These are phyloP conservation scores for Metschnikowia proteae DNA, from an alignment of 805 yeast species.

Conservation along the genomic window DNA sequence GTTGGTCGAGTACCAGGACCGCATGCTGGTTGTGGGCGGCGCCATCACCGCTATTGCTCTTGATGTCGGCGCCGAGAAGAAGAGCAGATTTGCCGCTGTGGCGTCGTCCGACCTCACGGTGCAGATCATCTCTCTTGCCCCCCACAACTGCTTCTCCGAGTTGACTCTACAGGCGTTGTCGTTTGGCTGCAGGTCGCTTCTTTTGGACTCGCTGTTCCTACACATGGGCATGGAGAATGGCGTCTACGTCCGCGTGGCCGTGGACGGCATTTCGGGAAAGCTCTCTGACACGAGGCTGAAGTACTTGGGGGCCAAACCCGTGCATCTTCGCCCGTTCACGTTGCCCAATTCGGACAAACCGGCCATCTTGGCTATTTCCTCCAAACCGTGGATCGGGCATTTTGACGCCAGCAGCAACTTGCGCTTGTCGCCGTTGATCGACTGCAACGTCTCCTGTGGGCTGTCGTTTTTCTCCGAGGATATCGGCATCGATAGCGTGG, in stretches of 20 bases:
- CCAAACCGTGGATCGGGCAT: conserved; percentile 55
- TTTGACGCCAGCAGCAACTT: conserved; percentile 29
- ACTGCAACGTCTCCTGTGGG: conserved; percentile 42
- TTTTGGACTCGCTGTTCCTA: conserved; percentile 34
- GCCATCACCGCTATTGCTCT: conserved; percentile 46
- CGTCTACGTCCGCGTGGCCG: conserved; percentile 58
- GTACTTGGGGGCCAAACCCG: conserved; percentile 69
- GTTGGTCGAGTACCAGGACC: conserved; percentile 66
- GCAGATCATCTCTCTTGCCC: conserved; percentile 60
- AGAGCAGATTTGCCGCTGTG: conserved; percentile 58
- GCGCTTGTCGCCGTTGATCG: conserved; percentile 46
- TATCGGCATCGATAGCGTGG: conserved; percentile 53
- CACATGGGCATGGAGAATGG: conserved; percentile 88
- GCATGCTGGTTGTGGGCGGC: conserved; percentile 49
- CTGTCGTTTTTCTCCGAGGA: conserved; percentile 62
- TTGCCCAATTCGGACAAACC: conserved; percentile 21
- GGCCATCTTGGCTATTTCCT: conserved; percentile 47
- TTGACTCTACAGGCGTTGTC: conserved; percentile 64
- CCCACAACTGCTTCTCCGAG: conserved; percentile 55
- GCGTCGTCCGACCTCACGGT: conserved; percentile 71
- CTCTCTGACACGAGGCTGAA: conserved; percentile 61
- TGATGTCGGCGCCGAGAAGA: conserved; percentile 48
- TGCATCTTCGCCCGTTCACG: conserved; percentile 42
- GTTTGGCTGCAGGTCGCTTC: conserved; percentile 35
- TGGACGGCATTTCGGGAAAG: conserved; percentile 57